Evolutionary conservation across 208 protist species (phyloP).

Genomic region (Crithidia bombi): DNA sequence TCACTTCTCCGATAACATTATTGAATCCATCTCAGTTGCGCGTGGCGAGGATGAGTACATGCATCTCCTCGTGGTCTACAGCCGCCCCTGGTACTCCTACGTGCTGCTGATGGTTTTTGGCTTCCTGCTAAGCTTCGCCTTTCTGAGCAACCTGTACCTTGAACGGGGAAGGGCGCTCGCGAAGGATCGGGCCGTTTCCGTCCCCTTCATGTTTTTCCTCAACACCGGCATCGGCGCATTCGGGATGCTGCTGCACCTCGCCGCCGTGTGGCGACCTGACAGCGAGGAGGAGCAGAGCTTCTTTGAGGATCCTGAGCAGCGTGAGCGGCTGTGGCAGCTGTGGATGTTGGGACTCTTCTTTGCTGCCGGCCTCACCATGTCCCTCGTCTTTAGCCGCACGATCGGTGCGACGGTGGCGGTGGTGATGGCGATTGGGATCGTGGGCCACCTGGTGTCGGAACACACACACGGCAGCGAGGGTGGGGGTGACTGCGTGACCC

Average conservation of each 20-base stretch:
- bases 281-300: constrained; percentile 26
- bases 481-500: constrained; percentile 24
- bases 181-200: constrained; percentile 21
- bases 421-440: constrained; percentile 22
- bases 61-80: constrained; percentile 30
- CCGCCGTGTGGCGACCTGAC: constrained; percentile 18
- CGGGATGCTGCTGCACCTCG: constrained; percentile 13
- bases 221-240: constrained; percentile 1
- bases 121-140: constrained; percentile 14
- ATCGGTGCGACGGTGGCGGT: constrained; percentile 10
- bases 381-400: constrained; percentile 6
- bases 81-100: constrained; percentile 37
- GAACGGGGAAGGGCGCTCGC: not conserved
- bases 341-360: constrained; percentile 16
- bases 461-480: not conserved
- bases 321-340: constrained; percentile 20
- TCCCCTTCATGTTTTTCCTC: constrained; percentile 28
- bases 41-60: constrained; percentile 30
- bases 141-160: constrained; percentile 16
- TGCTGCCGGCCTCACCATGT: not conserved
- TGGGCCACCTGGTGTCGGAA: constrained; percentile 26
- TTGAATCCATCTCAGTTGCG: constrained; percentile 27
- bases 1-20: constrained; percentile 31
- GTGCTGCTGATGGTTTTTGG: constrained; percentile 22
- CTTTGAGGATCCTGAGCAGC: constrained; percentile 27